phyloP scores from a whole-genome alignment of 1,284 basidiomycete genomes.

The Microbotryum scabiosae region DNA sequence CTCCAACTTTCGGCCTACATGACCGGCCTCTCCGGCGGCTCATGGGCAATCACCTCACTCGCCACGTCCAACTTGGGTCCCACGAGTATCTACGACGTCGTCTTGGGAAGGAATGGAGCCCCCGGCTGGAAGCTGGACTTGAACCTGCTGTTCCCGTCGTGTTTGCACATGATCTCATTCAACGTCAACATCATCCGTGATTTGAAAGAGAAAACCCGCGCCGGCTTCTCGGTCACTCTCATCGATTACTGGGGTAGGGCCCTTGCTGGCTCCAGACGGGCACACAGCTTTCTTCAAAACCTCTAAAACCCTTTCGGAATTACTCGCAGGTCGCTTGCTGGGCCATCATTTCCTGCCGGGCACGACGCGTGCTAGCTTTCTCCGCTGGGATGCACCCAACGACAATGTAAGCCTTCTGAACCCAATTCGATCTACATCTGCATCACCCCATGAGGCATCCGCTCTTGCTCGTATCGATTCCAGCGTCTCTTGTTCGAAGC shows the following conservation, averaged over 20 bases:
- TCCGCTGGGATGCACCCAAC: too few species aligned
- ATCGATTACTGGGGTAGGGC: constrained; percentile 10
- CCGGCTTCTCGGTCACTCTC: constrained; percentile 30
- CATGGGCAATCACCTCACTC: constrained; percentile 25
- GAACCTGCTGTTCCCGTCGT: constrained; percentile 13
- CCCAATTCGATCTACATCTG: too few species aligned
- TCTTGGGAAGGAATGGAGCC: constrained; percentile 19
- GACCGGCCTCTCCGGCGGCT: constrained; percentile 52
- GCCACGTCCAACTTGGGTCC: constrained; percentile 22
- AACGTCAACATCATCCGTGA: constrained; percentile 11
- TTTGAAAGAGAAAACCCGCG: constrained; percentile 21
- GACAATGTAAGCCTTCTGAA: too few species aligned
- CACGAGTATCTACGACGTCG: constrained; percentile 22
- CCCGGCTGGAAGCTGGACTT: constrained; percentile 17
- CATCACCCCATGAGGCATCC: too few species aligned
- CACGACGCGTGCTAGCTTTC: too few species aligned
- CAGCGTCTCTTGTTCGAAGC: constrained; percentile 21
- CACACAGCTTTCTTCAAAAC: too few species aligned
- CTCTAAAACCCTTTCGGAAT: too few species aligned
- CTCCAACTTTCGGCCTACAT: constrained; percentile 58
- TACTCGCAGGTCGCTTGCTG: too few species aligned
- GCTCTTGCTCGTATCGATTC: background rate
- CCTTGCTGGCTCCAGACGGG: too few species aligned
- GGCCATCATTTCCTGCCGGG: too few species aligned
- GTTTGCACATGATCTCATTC: constrained; percentile 18